Evolutionary conservation across 2,329 filamentous ascomycete species (phyloP).

Genomic region (Gnomoniopsis smithogilvyi): DNA sequence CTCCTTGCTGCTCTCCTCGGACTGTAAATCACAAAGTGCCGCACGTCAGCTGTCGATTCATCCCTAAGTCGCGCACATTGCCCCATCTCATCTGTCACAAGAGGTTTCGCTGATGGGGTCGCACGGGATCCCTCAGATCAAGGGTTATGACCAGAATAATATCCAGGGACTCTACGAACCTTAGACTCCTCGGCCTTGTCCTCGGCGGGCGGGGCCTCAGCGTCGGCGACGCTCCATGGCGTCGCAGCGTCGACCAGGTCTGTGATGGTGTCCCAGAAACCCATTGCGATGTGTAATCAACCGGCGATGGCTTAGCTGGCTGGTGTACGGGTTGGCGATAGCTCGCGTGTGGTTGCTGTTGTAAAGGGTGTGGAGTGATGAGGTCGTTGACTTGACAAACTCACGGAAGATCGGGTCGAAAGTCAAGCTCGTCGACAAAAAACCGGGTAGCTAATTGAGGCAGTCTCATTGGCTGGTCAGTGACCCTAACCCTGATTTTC

Average conservation of each 20-base stretch:
- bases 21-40: constrained; percentile 22
- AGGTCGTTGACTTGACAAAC: constrained; percentile 26
- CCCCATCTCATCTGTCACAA: background rate
- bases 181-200: constrained; percentile 40
- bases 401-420: constrained; percentile 35
- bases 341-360: constrained; percentile 24
- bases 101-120: background rate
- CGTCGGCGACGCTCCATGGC: constrained; percentile 63
- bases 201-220: constrained; percentile 67
- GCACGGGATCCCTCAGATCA: background rate
- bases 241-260: constrained; percentile 63
- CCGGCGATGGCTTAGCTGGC: constrained; percentile 29
- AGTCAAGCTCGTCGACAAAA: constrained; percentile 31
- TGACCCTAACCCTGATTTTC: constrained; percentile 10
- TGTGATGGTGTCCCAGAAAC: constrained; percentile 63
- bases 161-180: constrained; percentile 29
- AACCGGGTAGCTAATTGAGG: constrained; percentile 42
- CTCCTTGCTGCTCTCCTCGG: constrained; percentile 27
- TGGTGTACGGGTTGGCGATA: constrained; percentile 24
- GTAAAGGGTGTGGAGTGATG: constrained; percentile 23
- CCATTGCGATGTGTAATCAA: constrained; percentile 51
- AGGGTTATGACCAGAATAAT: background rate
- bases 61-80: background rate
- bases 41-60: background rate
- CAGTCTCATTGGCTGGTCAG: constrained; percentile 41